Percentiles rank a stretch among this genome's conserved stretches.
Conservation (phyloP, 331 rosid genomes). For the Erythrophleum ivorense region DNA sequence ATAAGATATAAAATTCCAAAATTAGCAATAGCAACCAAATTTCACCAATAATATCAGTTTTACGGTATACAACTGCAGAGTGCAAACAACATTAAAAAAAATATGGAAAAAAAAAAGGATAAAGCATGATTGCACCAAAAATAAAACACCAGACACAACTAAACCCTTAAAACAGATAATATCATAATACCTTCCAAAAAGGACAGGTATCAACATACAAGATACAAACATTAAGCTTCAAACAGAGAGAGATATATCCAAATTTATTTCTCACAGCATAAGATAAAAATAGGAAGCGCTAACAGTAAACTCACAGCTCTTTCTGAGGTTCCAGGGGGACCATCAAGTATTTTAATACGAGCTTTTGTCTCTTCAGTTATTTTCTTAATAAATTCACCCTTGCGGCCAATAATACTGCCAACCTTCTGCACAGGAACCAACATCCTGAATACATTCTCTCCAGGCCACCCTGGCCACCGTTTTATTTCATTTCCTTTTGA, state of each 20-base stretch:
- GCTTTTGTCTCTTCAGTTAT: slow-evolving; percentile 67
- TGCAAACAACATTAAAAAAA: neutral
- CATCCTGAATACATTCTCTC: slow-evolving; percentile 68
- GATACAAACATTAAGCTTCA: slow-evolving; percentile 9
- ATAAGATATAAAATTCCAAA: slow-evolving; percentile 20
- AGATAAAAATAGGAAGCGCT: neutral
- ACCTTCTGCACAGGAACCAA: slow-evolving; percentile 63
- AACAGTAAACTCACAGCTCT: slow-evolving; percentile 62
- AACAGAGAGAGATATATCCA: slow-evolving; percentile 12
- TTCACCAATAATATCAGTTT: slow-evolving; percentile 2
- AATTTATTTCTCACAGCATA: slow-evolving; percentile 9
- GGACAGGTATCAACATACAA: slow-evolving; percentile 13
- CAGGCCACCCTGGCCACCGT: slow-evolving; percentile 73
- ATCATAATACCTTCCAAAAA: neutral
- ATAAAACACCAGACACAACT: neutral
- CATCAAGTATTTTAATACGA: slow-evolving; percentile 62
- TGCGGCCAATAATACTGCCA: slow-evolving; percentile 69
- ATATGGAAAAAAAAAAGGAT: neutral
- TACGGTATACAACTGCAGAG: neutral
- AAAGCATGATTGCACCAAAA: neutral
- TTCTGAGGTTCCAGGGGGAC: slow-evolving; percentile 63
- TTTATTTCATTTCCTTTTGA: slow-evolving; percentile 48
- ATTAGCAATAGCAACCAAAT: slow-evolving; percentile 32
- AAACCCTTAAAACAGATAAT: neutral
- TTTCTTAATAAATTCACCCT: slow-evolving; percentile 64